phyloP scores from a whole-genome alignment of 768 basidiomycete species.

The Kondoa subrosea region DNA sequence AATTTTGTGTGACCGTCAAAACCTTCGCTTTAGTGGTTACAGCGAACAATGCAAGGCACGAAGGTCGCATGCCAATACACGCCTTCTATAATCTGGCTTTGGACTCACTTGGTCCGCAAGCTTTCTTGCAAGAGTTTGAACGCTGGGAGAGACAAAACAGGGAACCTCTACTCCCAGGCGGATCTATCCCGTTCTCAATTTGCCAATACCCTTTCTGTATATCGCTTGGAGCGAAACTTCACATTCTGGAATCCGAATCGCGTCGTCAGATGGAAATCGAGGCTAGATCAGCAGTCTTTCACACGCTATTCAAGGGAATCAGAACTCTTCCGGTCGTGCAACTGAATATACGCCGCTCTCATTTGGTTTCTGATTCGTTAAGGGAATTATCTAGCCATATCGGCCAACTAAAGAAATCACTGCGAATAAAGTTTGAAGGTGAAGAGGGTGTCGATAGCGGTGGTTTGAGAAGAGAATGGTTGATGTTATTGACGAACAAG shows the following conservation, averaged over 20 bases:
- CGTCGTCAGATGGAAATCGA: slow-evolving; percentile 19
- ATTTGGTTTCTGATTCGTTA: slow-evolving; percentile 19
- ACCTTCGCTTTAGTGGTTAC: neutral
- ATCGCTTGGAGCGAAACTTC: slow-evolving; percentile 20
- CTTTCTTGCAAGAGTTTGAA: neutral
- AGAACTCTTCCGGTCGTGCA: slow-evolving; percentile 10
- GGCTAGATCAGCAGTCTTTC: slow-evolving; percentile 9
- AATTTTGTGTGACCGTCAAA: neutral
- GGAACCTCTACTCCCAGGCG: neutral
- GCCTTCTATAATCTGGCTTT: neutral
- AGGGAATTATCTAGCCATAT: slow-evolving; percentile 19
- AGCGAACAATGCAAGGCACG: neutral
- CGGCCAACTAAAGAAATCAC: slow-evolving; percentile 49
- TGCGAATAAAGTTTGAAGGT: slow-evolving; percentile 60
- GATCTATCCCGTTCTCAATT: slow-evolving; percentile 10
- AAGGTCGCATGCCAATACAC: neutral
- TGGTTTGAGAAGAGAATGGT: slow-evolving; percentile 53
- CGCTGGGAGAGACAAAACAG: neutral
- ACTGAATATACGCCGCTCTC: neutral
- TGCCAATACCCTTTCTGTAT: slow-evolving; percentile 26
- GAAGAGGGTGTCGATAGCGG: slow-evolving; percentile 63
- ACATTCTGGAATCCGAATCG: slow-evolving; percentile 16
- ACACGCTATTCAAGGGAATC: neutral
- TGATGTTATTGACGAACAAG: slow-evolving; percentile 66
- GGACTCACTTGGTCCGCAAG: neutral